Base-by-base conservation (phyloP, 306 rosid genomes). In the Lathyrus sativus region DNA sequence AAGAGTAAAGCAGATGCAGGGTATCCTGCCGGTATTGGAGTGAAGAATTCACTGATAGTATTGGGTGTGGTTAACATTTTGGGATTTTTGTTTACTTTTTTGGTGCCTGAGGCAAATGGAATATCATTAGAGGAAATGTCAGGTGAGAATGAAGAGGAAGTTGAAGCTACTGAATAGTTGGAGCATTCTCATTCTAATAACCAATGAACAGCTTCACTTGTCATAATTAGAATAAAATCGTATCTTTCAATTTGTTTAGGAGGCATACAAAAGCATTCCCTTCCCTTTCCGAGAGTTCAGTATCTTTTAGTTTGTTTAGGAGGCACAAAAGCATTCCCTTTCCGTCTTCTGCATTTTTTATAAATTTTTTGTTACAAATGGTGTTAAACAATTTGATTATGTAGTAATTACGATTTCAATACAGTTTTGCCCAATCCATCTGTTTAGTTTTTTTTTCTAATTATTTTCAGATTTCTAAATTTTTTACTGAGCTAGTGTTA, bases 81-180 rank as follows among this genome's bases (percentile, higher is more conserved):
- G 22, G 90, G 97, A 8, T 84, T 86, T 26, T 9, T 45, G 31
- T 88, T 81, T 58, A 90, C 92, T 15, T 88, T 88, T 80, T 78
- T 86, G 62, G 97, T 90, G 26, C 97, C 95, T 2, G 97, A 90
- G 77, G 82, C 95, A 2, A 90, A 90, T 3, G 96, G 96, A 2
- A 88, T 37, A 76, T 90, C 92, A 3, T 74, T 90, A 78, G 95
- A 90, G 70, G 96, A 90, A 74, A 85, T 90, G 85, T 88, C 95
- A 3, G 91, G 96, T 24, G 95, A 90, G 85, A 84, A 84, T 42
- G 96, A 90, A 6, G 90, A 84, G 24, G 88, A 81, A 59, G 67
- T 13, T 11, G 81, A 7, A 57, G 18, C 28, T 14, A 15, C 0
- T 1, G 76, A 3, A 67, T 85, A 65, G 26, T 37, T 70, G 64